phyloP scores from a whole-genome alignment of 225 moss, liverwort and hornwort species.

The Physcomitrium patens region DNA sequence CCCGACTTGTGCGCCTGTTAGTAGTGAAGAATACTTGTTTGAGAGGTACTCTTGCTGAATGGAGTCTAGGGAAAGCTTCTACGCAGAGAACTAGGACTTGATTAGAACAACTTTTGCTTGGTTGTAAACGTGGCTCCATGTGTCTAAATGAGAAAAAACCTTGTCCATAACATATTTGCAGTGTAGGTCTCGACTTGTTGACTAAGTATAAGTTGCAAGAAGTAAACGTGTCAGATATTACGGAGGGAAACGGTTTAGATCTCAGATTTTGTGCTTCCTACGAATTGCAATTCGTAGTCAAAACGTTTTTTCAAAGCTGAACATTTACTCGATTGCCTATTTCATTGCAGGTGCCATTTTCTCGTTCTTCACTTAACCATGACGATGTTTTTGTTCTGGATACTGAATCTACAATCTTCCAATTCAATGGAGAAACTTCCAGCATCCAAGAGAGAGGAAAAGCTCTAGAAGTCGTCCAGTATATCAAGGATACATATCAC shows the following conservation, averaged over 20 bases:
- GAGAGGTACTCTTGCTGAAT: too few species aligned
- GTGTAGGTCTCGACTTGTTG: neutral
- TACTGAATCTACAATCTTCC: slow-evolving; percentile 65
- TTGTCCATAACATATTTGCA: neutral
- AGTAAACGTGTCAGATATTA: neutral
- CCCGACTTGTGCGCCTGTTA: neutral
- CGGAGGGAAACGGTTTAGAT: neutral
- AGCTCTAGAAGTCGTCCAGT: slow-evolving; percentile 78
- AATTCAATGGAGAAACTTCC: slow-evolving; percentile 79
- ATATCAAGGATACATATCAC: slow-evolving; percentile 72
- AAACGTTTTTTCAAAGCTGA: neutral
- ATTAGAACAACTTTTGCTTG: too few species aligned
- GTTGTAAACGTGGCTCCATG: too few species aligned
- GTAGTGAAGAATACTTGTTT: neutral
- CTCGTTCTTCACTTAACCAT: slow-evolving; percentile 76
- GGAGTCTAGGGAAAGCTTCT: too few species aligned
- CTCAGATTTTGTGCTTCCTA: neutral
- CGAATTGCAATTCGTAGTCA: neutral
- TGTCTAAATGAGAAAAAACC: too few species aligned
- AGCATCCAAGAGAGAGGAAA: slow-evolving; percentile 76
- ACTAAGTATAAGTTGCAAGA: too few species aligned
- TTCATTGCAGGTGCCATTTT: slow-evolving; percentile 35
- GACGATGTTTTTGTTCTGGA: slow-evolving; percentile 76
- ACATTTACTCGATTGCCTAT: neutral
- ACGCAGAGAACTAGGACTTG: too few species aligned